Evolutionary conservation across 1,139 yeast species (phyloP), one percentile per base, ranked within the genome.

Genomic region (Martiniozyma asiatica): DNA sequence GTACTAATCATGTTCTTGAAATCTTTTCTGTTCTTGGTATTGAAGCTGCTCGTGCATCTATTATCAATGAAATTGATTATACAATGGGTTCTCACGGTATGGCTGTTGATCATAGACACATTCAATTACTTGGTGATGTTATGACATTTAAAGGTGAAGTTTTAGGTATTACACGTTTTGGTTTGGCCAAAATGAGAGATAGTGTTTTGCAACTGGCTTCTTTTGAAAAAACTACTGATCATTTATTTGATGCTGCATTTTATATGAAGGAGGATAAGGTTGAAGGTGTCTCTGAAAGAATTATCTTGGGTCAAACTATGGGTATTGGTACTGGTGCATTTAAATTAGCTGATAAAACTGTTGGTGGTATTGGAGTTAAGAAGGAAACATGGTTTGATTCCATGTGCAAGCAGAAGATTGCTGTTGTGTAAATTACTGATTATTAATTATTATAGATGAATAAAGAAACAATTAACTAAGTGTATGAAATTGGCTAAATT

Each of bases 31-130:
- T 89, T 9, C 64, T 92, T 40, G 99, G 99, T 49, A 92, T 92
- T 42, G 99, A 92, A 55, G 99, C 99, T 1, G 98, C 98, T 1
- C 69, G 99, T 55, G 64, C 85, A 0, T 77, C 94, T 43, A 92
- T 92, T 52, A 80, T 89, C 50, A 76, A 76, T 41, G 98, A 92
- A 62, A 89, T 92, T 54, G 94, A 84, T 54, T 85, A 87, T 50
- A 92, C 98, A 34, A 92, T 92, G 99, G 77, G 94, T 56, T 84
- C 85, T 56, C 98, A 92, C 65, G 98, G 98, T 58, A 92, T 92
- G 98, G 82, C 94, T 55, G 97, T 92, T 35, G 99, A 92, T 64
- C 98, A 98, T 40, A 94, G 99, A 65, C 99, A 92, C 59, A 85
- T 92, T 53, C 98, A 89, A 60, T 63, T 92, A 31, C 62, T 92